Evolutionary conservation across 805 yeast species (phyloP), one percentile per base, ranked within the genome.

Genomic region (Starmerella sirachaensis): DNA sequence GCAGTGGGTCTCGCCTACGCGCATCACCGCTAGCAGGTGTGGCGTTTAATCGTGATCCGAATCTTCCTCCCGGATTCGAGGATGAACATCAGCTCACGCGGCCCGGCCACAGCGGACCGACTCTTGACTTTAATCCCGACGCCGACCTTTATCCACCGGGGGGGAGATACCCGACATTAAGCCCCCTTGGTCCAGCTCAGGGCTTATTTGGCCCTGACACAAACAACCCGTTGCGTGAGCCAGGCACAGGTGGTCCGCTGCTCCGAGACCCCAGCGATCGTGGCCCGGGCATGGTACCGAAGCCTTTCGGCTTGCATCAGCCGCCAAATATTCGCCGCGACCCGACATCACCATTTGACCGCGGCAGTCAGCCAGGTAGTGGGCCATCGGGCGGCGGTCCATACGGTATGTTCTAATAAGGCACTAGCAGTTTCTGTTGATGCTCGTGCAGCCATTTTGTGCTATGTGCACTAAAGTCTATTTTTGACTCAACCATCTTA

Each of bases 11-110:
- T n/a, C n/a, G n/a, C n/a, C n/a, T n/a, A n/a, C n/a, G n/a, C n/a
- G n/a, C n/a, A n/a, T n/a, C n/a, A n/a, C n/a, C n/a, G n/a, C n/a
- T n/a, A n/a, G n/a, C n/a, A n/a, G n/a, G n/a, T n/a, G n/a, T n/a
- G n/a, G n/a, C n/a, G n/a, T n/a, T n/a, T n/a, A n/a, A n/a, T n/a
- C 35, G 39, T 2, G 45, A 45, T 14, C 46, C 56, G 3, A 51
- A 52, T 4, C 50, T 49, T 2, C 61, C 62, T 6, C 67, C 67
- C 1, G 65, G 61, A 6, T 62, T 68, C 45, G 73, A 68, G 29
- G 70, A 68, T 46, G 67, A 63, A 40, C 55, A 55, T 37, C 56
- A 58, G 31, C 43, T 59, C 30, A 34, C 31, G 8, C 35, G 11
- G 9, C 41, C 22, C 18, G 18, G 11, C 12, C 22, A 14, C 13